A percentile compares a stretch with the other conserved stretches of the same genome.
Evolutionary conservation across 2,329 filamentous ascomycete species (phyloP).

Genomic region (Cladophialophora psammophila): DNA sequence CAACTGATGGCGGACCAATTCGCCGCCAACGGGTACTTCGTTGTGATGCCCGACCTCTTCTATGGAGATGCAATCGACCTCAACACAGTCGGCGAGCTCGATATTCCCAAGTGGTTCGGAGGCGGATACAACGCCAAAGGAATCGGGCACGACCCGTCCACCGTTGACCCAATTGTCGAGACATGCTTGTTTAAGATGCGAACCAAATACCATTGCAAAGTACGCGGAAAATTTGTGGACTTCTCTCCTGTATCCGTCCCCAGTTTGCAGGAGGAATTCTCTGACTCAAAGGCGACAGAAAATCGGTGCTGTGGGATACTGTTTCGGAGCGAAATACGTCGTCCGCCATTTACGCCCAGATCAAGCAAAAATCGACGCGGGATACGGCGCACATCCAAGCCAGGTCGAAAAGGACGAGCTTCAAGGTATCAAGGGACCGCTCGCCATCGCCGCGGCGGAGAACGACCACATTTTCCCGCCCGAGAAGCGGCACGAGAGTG

Average conservation of each 20-base stretch:
- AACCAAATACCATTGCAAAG: constrained; percentile 19
- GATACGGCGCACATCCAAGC: constrained; percentile 77
- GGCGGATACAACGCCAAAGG: constrained; percentile 23
- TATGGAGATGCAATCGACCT: constrained; percentile 68
- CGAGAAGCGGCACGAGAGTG: constrained; percentile 68
- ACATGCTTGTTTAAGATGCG: constrained; percentile 50
- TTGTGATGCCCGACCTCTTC: constrained; percentile 74
- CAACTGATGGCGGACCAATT: constrained; percentile 75
- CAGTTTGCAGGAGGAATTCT: background rate
- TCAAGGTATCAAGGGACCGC: constrained; percentile 66
- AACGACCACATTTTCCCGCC: constrained; percentile 69
- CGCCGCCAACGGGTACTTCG: constrained; percentile 72
- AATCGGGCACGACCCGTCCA: constrained; percentile 48
- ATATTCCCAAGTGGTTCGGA: constrained; percentile 35
- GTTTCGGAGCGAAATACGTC: constrained; percentile 63
- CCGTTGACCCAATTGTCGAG: constrained; percentile 62
- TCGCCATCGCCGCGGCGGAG: constrained; percentile 71
- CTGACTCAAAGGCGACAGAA: constrained; percentile 23
- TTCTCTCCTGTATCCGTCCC: background rate
- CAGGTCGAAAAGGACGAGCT: constrained; percentile 74
- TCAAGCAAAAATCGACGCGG: constrained; percentile 62
- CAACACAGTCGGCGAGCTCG: constrained; percentile 60
- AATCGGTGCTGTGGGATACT: constrained; percentile 41
- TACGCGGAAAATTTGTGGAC: background rate
- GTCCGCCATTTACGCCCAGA: constrained; percentile 68